These are phyloP conservation scores for Odontarrhena argentea DNA, from an alignment of 345 rosid species.

Conservation along the genomic window DNA sequence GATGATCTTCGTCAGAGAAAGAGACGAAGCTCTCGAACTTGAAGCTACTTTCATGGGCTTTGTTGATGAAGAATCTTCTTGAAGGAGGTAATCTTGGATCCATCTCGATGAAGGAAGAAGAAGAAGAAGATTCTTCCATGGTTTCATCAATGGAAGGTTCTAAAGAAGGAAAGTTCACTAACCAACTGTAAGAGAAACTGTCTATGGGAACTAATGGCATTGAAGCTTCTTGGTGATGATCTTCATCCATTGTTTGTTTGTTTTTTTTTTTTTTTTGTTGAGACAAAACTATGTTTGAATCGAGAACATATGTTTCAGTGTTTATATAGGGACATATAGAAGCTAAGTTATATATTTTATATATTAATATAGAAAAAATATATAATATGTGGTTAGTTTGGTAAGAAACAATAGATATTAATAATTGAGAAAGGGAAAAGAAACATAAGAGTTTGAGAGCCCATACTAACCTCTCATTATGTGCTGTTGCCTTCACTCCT, in stretches of 20 bases:
- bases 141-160: constrained; percentile 53
- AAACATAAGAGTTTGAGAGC: constrained; percentile 53
- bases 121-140: constrained; percentile 71
- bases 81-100: constrained; percentile 94
- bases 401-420: constrained; percentile 66
- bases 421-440: constrained; percentile 53
- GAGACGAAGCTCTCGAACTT: constrained; percentile 74
- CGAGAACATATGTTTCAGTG: constrained; percentile 42
- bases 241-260: constrained; percentile 32
- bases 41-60: constrained; percentile 61
- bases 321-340: constrained; percentile 45
- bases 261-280: neutral
- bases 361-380: constrained; percentile 28
- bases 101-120: constrained; percentile 89
- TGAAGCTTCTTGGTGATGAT: constrained; percentile 46
- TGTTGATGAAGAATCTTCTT: constrained; percentile 65
- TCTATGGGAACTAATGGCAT: constrained; percentile 80
- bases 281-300: constrained; percentile 38
- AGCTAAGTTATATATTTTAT: constrained; percentile 36
- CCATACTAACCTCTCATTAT: constrained; percentile 61
- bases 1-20: constrained; percentile 49
- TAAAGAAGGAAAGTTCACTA: constrained; percentile 70
- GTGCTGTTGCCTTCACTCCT: constrained; percentile 46
- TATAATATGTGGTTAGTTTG: constrained; percentile 55
- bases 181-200: constrained; percentile 91